phyloP scores from a whole-genome alignment of 192 early-diverging fungal genomes.

The Phycomyces blakesleeanus region DNA sequence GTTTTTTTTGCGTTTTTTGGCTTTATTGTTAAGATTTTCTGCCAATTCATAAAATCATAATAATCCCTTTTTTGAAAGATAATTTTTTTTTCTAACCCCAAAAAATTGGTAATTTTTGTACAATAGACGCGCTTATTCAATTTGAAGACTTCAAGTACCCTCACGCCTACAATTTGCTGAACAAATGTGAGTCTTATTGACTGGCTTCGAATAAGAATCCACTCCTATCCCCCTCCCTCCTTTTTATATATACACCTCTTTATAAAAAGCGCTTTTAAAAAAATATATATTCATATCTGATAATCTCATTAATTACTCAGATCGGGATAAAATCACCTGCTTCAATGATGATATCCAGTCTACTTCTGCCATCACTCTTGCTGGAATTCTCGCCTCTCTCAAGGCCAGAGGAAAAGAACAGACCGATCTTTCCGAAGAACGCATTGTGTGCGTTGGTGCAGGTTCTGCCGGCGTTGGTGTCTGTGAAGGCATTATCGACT shows the following conservation, averaged over 20 bases:
- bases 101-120: conserved; percentile 7
- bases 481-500: conserved; percentile 37
- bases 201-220: not conserved
- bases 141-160: conserved; percentile 42
- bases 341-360: conserved; percentile 42
- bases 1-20: not conserved
- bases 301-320: conserved; percentile 9
- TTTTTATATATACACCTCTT: too few relatives aligned
- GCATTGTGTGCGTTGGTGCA: conserved; percentile 33
- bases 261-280: too few relatives aligned
- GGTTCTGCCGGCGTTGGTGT: conserved; percentile 39
- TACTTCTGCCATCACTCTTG: conserved; percentile 34
- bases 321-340: conserved; percentile 32
- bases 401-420: conserved; percentile 25
- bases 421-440: conserved; percentile 21
- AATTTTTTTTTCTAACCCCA: not conserved
- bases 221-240: too few relatives aligned
- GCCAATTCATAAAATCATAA: not conserved
- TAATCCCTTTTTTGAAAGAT: too few relatives aligned
- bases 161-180: conserved; percentile 35
- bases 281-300: not conserved
- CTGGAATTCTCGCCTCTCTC: conserved; percentile 33
- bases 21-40: not conserved
- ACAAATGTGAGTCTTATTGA: conserved; percentile 29
- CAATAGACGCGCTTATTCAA: conserved; percentile 35